These are phyloP conservation scores for Auricularia cornea DNA, from an alignment of 768 basidiomycete species.

Conservation along the genomic window DNA sequence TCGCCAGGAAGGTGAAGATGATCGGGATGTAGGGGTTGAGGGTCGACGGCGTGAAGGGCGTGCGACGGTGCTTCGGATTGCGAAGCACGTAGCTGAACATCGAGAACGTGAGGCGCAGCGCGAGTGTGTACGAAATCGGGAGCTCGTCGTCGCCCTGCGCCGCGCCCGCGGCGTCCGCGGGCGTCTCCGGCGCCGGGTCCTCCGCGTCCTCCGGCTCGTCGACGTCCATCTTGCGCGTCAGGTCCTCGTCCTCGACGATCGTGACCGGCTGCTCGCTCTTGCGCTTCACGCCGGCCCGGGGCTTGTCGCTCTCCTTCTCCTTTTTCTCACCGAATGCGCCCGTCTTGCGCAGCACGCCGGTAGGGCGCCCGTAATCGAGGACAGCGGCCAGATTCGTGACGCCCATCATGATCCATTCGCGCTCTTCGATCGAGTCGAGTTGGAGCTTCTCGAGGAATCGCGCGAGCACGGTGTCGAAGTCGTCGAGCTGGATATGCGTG, in stretches of 20 bases:
- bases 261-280: conserved; percentile 8
- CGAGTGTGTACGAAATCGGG: conserved; percentile 61
- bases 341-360: conserved; percentile 58
- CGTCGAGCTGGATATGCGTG: conserved; percentile 89
- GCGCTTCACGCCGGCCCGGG: conserved; percentile 26
- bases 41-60: conserved; percentile 42
- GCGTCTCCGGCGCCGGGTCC: conserved; percentile 6
- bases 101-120: conserved; percentile 69
- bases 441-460: conserved; percentile 81
- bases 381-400: conserved; percentile 72
- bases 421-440: conserved; percentile 71
- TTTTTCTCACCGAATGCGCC: conserved; percentile 32
- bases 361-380: conserved; percentile 79
- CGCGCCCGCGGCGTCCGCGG: neutral
- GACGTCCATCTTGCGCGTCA: conserved; percentile 45
- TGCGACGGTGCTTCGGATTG: conserved; percentile 51
- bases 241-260: conserved; percentile 35
- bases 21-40: conserved; percentile 85
- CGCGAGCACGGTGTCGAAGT: conserved; percentile 72
- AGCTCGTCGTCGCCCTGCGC: conserved; percentile 28
- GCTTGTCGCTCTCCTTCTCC: conserved; percentile 21
- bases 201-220: conserved; percentile 40
- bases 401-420: conserved; percentile 97
- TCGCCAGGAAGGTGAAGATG: conserved; percentile 82
- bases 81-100: conserved; percentile 68